phyloP scores from a whole-genome alignment of 2,329 filamentous ascomycete species.

The Chrysoporthe austroafricana region DNA sequence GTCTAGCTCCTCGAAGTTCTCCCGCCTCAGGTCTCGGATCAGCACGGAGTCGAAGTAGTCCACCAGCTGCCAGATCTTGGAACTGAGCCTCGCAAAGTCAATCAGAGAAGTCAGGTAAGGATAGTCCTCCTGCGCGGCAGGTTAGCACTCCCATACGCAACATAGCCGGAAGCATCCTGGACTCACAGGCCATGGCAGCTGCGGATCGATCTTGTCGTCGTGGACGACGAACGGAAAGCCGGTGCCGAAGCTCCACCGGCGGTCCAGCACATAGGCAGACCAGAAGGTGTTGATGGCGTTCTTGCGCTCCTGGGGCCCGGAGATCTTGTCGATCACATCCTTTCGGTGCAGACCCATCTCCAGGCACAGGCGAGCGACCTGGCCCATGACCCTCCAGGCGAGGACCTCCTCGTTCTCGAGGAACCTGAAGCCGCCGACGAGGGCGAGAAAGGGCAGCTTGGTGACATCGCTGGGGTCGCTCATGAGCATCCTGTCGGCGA shows the following conservation, averaged over 20 bases:
- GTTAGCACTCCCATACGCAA: constrained; percentile 30
- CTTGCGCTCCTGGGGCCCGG: constrained; percentile 68
- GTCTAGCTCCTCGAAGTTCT: constrained; percentile 81
- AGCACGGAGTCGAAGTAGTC: constrained; percentile 66
- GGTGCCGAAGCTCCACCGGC: constrained; percentile 87
- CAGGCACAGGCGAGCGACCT: constrained; percentile 78
- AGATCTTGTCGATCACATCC: constrained; percentile 72
- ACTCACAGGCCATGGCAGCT: constrained; percentile 77
- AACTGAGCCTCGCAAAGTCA: constrained; percentile 78
- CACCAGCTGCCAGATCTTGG: constrained; percentile 84
- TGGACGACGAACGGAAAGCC: constrained; percentile 85
- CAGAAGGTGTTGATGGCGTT: constrained; percentile 78
- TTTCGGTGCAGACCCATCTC: constrained; percentile 83
- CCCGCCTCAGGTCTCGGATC: constrained; percentile 67
- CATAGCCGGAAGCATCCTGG: too few species aligned
- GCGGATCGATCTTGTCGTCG: constrained; percentile 82
- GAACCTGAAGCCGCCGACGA: constrained; percentile 73
- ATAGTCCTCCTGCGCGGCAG: constrained; percentile 47
- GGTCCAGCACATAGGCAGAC: constrained; percentile 83
- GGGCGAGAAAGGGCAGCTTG: constrained; percentile 54
- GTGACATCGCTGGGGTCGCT: constrained; percentile 52
- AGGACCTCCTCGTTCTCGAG: constrained; percentile 83
- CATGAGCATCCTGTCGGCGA: constrained; percentile 69
- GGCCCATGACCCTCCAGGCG: constrained; percentile 84
- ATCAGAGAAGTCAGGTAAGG: constrained; percentile 86